Evolutionary conservation across 352 stramenopile genomes (phyloP), one percentile per base, ranked within the genome.

Genomic region (Aphanomyces invadans): DNA sequence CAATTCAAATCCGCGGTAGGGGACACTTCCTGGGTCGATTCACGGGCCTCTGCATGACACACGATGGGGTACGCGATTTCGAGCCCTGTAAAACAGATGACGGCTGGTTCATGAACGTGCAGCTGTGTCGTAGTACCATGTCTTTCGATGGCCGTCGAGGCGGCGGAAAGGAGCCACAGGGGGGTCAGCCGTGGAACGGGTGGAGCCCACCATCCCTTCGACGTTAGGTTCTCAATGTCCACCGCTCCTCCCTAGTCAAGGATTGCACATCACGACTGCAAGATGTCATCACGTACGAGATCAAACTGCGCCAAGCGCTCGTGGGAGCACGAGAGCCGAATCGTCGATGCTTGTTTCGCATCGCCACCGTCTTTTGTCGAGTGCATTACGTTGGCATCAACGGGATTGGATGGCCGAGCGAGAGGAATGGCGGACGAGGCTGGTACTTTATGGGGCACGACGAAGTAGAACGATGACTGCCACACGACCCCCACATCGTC

Each of bases 401-500:
- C 32, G 5, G 46, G 60, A 48, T 67, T 67, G 45, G 60, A 60
- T 0, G 60, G 60, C 10, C 12, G 12, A 9, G 32, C 25, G 15
- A 59, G 3, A 21, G 60, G 60, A 44, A 67, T 67, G 11, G 60
- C 42, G 11, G 19, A 15, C 23, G 28, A 42, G 26, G 25, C 23
- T 12, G 46, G 21, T 23, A 52, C 28, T 25, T 25, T 33, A 4
- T 55, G 25, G 12, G 81, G 83, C 28, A 89, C 68, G 1, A 80
- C 75, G 42, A 89, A 73, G 69, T 73, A 81, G 38, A 73, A 81
- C 15, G 84, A 76, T 1, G 81, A 92, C 73, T 92, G 83, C 81
- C 83, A 92, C 26, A 92, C 71, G 3, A 79, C 87, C 29, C 80
- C 80, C 60, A 86, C 67, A 28, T 88, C 73, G 62, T 90, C 81